Conservation (phyloP, 1,284 basidiomycete species). For the Tylopilus orsonianus region DNA sequence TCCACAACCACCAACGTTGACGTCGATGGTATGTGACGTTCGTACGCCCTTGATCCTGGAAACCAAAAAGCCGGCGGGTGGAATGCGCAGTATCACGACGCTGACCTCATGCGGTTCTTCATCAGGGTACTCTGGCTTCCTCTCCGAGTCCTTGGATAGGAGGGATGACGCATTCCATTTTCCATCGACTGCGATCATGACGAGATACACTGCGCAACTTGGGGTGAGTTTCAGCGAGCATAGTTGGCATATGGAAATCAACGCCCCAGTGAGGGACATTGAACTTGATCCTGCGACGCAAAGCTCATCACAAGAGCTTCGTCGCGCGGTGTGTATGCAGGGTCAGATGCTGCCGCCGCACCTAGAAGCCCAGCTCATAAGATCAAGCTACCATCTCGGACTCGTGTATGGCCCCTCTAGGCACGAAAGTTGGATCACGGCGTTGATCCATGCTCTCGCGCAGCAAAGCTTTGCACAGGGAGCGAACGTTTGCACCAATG, state of each 20-base stretch:
- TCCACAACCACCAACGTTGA: neutral
- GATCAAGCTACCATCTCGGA: too few species aligned
- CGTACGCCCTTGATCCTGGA: too few species aligned
- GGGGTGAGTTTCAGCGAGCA: too few species aligned
- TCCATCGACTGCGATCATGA: neutral
- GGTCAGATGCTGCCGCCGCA: too few species aligned
- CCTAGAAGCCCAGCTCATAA: too few species aligned
- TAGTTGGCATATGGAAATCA: too few species aligned
- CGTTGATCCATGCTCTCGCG: neutral
- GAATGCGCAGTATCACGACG: conserved; percentile 46
- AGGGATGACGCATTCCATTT: neutral
- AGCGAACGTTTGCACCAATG: neutral
- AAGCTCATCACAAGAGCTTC: too few species aligned
- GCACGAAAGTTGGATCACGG: neutral
- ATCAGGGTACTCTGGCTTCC: conserved; percentile 48
- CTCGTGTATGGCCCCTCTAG: neutral
- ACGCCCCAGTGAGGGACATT: too few species aligned
- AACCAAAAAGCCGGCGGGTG: neutral
- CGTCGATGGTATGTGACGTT: neutral
- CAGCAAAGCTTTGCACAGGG: neutral
- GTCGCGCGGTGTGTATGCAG: too few species aligned
- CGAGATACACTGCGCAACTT: neutral
- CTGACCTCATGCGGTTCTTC: conserved; percentile 64
- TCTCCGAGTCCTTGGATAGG: neutral
- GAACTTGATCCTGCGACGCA: neutral